Conservation (phyloP, 2,329 filamentous ascomycete species). For the Samsoniella hepiali region DNA sequence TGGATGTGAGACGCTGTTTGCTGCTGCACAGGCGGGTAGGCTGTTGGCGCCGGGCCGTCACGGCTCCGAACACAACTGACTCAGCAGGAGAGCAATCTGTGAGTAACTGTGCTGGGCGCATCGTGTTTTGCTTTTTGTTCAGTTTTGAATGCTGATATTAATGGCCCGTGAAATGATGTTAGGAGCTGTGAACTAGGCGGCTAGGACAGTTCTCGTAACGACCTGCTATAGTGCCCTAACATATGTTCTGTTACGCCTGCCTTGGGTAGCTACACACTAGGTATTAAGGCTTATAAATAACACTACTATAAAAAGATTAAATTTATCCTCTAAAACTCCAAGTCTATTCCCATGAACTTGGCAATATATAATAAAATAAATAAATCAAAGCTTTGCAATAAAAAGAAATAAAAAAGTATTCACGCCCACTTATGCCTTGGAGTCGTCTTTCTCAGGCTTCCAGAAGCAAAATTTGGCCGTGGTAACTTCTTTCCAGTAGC, state of each 20-base stretch:
- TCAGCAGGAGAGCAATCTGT: neutral
- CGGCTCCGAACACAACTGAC: neutral
- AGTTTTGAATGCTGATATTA: neutral
- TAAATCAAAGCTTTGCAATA: neutral
- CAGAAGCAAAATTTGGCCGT: conserved; percentile 5
- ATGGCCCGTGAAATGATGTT: neutral
- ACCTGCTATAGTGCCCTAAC: too few relatives aligned
- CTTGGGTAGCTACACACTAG: too few relatives aligned
- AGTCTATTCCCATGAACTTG: neutral
- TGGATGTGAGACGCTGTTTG: neutral
- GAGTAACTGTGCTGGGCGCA: neutral
- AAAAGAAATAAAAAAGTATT: neutral
- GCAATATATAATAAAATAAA: neutral
- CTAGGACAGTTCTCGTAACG: neutral
- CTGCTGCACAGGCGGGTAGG: neutral
- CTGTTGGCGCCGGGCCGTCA: neutral
- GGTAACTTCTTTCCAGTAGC: conserved; percentile 5
- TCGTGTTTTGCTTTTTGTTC: neutral
- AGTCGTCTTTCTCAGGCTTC: conserved; percentile 1
- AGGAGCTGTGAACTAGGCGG: neutral
- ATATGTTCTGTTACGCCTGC: too few relatives aligned
- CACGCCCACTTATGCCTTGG: neutral
- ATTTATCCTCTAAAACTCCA: neutral
- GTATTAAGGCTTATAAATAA: too few relatives aligned
- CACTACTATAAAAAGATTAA: too few relatives aligned